These are phyloP conservation scores for Diaporthe citriasiana DNA, from an alignment of 2,329 filamentous ascomycete genomes.

Conservation along the genomic window DNA sequence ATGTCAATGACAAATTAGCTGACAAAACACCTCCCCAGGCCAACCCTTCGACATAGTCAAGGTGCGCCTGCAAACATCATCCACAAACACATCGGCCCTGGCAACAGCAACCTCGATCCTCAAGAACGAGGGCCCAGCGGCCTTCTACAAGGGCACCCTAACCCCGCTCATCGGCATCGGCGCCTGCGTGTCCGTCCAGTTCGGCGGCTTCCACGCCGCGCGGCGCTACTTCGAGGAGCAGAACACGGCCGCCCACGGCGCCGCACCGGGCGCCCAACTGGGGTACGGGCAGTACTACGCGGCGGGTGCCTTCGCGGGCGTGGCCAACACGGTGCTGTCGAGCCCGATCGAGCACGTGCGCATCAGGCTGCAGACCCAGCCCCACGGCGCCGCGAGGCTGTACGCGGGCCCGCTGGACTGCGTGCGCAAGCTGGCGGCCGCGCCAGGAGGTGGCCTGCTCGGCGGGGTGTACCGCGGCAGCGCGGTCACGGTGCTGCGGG, in stretches of 20 bases:
- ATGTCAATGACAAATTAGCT: background rate
- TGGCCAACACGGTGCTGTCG: conserved; percentile 90
- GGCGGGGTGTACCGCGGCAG: conserved; percentile 88
- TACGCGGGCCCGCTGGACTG: conserved; percentile 92
- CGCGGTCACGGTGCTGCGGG: conserved; percentile 86
- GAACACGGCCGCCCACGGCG: conserved; percentile 75
- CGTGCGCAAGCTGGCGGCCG: conserved; percentile 82
- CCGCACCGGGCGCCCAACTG: conserved; percentile 71
- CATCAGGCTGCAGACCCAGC: conserved; percentile 96
- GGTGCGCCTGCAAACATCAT: conserved; percentile 93
- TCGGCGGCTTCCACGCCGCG: conserved; percentile 95
- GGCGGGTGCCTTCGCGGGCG: conserved; percentile 90
- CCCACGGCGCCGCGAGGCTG: conserved; percentile 83
- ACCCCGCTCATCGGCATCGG: conserved; percentile 96
- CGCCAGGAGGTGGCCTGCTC: conserved; percentile 73
- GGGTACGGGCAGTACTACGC: conserved; percentile 90
- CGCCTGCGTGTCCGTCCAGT: conserved; percentile 98
- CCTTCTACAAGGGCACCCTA: conserved; percentile 98
- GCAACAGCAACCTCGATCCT: conserved; percentile 88
- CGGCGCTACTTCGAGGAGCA: conserved; percentile 85
- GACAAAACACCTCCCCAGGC: conserved; percentile 57
- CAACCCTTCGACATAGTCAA: conserved; percentile 94
- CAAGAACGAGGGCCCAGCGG: conserved; percentile 86
- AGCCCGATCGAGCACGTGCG: conserved; percentile 96
- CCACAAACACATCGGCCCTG: conserved; percentile 83